phyloP scores from a whole-genome alignment of 2,329 filamentous ascomycete species.

The Claviceps spartinae region DNA sequence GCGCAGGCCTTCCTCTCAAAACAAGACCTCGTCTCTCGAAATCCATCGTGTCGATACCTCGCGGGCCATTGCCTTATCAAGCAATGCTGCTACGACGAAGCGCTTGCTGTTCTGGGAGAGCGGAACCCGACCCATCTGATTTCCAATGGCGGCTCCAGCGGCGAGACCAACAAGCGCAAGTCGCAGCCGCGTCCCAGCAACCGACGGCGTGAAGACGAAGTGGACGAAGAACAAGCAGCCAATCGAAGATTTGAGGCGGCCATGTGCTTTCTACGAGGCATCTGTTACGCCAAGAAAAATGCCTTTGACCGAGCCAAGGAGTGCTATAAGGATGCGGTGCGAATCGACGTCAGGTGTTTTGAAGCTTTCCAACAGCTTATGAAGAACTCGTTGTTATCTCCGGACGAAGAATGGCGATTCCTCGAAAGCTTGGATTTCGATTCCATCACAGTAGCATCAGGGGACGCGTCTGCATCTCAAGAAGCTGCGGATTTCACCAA shows the following conservation, averaged over 20 bases:
- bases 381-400: slow-evolving; percentile 84
- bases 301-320: slow-evolving; percentile 94
- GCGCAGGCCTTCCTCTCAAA: slow-evolving; percentile 76
- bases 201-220: slow-evolving; percentile 18
- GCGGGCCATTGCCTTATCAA: slow-evolving; percentile 91
- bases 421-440: slow-evolving; percentile 85
- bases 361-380: slow-evolving; percentile 97
- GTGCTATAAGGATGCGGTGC: slow-evolving; percentile 94
- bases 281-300: slow-evolving; percentile 95
- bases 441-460: slow-evolving; percentile 52
- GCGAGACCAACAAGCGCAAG: slow-evolving; percentile 25
- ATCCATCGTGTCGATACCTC: slow-evolving; percentile 80
- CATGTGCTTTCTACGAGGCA: slow-evolving; percentile 90
- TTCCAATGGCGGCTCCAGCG: slow-evolving; percentile 44
- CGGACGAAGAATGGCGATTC: slow-evolving; percentile 81
- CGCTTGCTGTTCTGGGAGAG: slow-evolving; percentile 73
- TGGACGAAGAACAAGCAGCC: slow-evolving; percentile 51
- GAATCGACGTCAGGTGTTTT: slow-evolving; percentile 95
- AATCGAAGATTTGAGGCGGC: slow-evolving; percentile 83
- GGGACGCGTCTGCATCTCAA: slow-evolving; percentile 55
- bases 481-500: slow-evolving; percentile 89
- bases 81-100: slow-evolving; percentile 80
- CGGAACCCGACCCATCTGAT: slow-evolving; percentile 88
- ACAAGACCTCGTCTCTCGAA: slow-evolving; percentile 69
- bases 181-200: slow-evolving; percentile 20